A percentile compares a stretch with the other conserved stretches of the same genome.
Conservation (phyloP, 2,329 filamentous ascomycete species). For the Xylaria sp. region DNA sequence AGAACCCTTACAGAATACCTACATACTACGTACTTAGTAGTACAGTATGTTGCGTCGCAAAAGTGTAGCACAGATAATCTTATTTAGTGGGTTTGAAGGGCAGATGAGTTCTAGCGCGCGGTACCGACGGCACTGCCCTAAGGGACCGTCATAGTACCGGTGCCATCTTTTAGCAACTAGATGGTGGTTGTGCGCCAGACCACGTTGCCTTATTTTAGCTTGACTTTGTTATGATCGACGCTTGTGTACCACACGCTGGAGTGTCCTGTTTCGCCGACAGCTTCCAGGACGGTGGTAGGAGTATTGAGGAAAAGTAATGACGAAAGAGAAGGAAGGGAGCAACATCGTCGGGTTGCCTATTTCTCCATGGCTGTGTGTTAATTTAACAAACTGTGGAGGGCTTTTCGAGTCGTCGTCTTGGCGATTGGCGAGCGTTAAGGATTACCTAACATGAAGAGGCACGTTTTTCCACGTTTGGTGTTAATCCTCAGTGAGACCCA, state of each 20-base stretch:
- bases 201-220: conserved; percentile 23
- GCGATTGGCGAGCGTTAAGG: neutral
- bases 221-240: conserved; percentile 31
- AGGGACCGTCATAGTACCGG: neutral
- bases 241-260: neutral
- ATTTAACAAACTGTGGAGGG: too few species aligned
- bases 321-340: conserved; percentile 1
- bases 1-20: neutral
- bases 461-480: conserved; percentile 26
- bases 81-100: conserved; percentile 33
- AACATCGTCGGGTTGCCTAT: neutral
- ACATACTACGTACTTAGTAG: too few species aligned
- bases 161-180: neutral
- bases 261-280: neutral
- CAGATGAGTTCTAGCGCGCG: conserved; percentile 29
- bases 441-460: conserved; percentile 14
- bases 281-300: neutral
- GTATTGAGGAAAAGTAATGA: neutral
- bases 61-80: conserved; percentile 25
- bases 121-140: conserved; percentile 22
- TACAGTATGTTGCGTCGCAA: neutral
- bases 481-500: conserved; percentile 13
- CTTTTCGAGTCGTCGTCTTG: neutral
- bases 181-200: neutral
- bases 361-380: neutral